Percentiles rank a stretch among this genome's conserved stretches.
Evolutionary conservation across 306 rosid genomes (phyloP).

Genomic region (Carpinus fangiana): DNA sequence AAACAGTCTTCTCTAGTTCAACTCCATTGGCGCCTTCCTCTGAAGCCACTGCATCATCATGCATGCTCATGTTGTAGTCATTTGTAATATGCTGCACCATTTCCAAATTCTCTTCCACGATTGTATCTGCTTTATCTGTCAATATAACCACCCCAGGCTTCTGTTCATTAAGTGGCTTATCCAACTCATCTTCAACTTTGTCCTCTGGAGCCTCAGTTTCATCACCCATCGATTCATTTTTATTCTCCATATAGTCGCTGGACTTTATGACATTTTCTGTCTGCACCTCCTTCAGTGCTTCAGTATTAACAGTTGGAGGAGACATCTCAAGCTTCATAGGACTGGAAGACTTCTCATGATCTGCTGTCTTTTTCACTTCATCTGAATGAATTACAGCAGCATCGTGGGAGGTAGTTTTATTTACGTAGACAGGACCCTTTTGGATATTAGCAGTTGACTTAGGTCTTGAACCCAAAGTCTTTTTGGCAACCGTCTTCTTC

Average conservation of each 20-base stretch:
- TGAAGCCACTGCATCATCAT: conserved; percentile 39
- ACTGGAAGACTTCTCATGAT: conserved; percentile 26
- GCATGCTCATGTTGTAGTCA: conserved; percentile 13
- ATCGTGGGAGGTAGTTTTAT: conserved; percentile 30
- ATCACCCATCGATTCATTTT: conserved; percentile 51
- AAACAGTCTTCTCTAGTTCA: conserved; percentile 27
- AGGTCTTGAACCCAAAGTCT: conserved; percentile 61
- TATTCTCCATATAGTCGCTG: conserved; percentile 29
- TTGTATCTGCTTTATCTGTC: conserved; percentile 22
- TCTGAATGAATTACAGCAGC: conserved; percentile 26
- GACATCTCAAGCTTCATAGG: too few species aligned
- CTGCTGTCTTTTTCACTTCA: conserved; percentile 31
- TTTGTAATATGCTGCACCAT: conserved; percentile 26
- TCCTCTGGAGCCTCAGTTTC: conserved; percentile 78
- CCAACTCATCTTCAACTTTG: conserved; percentile 39
- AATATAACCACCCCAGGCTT: conserved; percentile 25
- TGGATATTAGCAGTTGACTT: conserved; percentile 40
- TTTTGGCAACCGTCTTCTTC: conserved; percentile 53
- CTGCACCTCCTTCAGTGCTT: conserved; percentile 26
- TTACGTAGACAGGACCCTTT: conserved; percentile 42
- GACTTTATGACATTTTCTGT: conserved; percentile 22
- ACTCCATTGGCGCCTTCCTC: conserved; percentile 30
- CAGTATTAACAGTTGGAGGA: conserved; percentile 30
- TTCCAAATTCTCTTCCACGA: conserved; percentile 34
- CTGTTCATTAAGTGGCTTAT: conserved; percentile 31